Base-by-base conservation (phyloP, 441 rosid species). In the Syzygium malaccense region DNA sequence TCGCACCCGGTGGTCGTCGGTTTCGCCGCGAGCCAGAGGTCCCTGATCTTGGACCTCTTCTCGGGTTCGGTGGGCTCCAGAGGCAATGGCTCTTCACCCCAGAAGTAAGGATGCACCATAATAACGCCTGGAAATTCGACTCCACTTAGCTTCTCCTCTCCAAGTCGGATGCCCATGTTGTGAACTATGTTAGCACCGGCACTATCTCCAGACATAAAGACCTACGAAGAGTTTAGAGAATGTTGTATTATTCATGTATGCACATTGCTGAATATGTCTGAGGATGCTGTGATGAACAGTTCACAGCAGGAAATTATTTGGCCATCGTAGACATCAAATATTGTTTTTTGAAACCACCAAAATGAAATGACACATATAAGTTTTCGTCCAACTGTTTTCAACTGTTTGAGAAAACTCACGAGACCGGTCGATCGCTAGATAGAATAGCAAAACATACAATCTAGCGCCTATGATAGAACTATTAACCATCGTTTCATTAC, bases 161-260 rank as follows among this genome's bases (percentile, higher is more conserved):
- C 90, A 14, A 86, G 17, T 57, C 75, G 58, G n/a, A 89, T 45
- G 51, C 88, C 86, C 88, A 89, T 79, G 86, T 86, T 56, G 86
- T 86, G 90, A 6, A 86, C 48, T 55, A 89, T 75, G 88, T 56
- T 89, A 4, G 88, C 90, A 7, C 88, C 90, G n/a, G 88, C 88
- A 37, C 90, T 89, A 56, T 89, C 90, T 85, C 90, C 90, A 19
- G 90, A 45, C 32, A 86, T 28, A 26, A 55, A 89, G 45, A 89
- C 90, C 83, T 75, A 18, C 23, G n/a, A 41, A 75, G 83, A 25
- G n/a, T 75, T 75, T 75, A 13, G 51, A 75, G n/a, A 41, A 75
- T 37, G 26, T 6, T 20, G 51, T 75, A 23, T 75, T 11, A 37
- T 12, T 30, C 6, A 48, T 37, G 51, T 23, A 23, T 37, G 2